Base-by-base conservation (phyloP, 2,329 filamentous ascomycete genomes). In the Fusarium brachygibbosum region DNA sequence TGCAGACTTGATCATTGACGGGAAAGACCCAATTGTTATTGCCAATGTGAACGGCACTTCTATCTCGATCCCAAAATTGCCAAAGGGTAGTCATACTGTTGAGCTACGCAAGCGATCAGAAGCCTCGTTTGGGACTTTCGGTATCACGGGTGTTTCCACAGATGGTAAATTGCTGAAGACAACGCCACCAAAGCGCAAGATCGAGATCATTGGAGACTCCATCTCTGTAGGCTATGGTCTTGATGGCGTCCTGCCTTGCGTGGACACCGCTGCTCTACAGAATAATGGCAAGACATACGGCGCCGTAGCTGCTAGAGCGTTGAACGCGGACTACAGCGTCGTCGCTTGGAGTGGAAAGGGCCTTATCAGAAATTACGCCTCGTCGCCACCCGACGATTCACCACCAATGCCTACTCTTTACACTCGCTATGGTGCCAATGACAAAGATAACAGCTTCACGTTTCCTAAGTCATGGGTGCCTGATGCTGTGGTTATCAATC, bases 271-370 rank as follows among this genome's bases (percentile, higher is more conserved):
- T 5, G 72, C 73, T 7, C 58, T 82, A 4, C 78, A 82, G 61
- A 74, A 82, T 63, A 81, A 79, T 38, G 76, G 79, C 16, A 77
- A 77, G 57, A 82, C 81, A 6, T 83, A 83, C 54, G 81, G 79
- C n/a, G 81, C 78, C 1, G 74, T 83, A 1, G 78, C 82, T 1
- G 81, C 82, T n/a, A 70, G 73, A 9, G 75, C 76, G n/a, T 71
- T 83, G 23, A 71, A 71, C 13, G 82, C 81, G 35, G 81, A 83
- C 65, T 83, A 83, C 63, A 77, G 75, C 51, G 75, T 83, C 41
- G 75, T 83, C 8, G 81, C 82, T 3, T 82, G 81, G 81, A 81
- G 79, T 55, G 81, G 81, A 42, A 82, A 82, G 67, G 82, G 82
- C 4, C 55, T 83, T 4, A 77, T 75, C 1, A 78, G 82, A 19